These are phyloP conservation scores for Umbelopsis ramanniana DNA, from an alignment of 192 early-diverging fungal species.

Conservation along the genomic window DNA sequence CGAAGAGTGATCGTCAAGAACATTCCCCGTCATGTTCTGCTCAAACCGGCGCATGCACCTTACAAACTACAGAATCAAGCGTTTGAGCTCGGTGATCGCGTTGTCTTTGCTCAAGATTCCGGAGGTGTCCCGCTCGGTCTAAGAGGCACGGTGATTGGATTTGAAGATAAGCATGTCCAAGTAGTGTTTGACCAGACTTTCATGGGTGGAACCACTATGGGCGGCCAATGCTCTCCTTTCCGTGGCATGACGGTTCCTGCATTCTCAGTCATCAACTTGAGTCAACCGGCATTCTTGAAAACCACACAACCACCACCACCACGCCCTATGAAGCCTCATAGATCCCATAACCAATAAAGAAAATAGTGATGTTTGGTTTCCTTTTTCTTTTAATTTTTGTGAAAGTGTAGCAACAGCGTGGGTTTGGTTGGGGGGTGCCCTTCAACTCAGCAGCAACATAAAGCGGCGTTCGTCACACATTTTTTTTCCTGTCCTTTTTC, in stretches of 20 bases:
- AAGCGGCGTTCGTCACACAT: constrained; percentile 20
- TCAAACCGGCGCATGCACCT: constrained; percentile 82
- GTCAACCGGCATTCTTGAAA: constrained; percentile 36
- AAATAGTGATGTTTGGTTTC: not conserved
- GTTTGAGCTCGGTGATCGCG: constrained; percentile 88
- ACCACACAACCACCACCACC: not conserved
- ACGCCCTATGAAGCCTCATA: not conserved
- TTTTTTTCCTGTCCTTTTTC: not conserved
- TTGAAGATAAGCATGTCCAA: constrained; percentile 78
- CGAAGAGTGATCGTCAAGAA: constrained; percentile 52
- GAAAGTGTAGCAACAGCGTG: not conserved
- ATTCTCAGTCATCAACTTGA: constrained; percentile 74
- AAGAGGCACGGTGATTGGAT: constrained; percentile 84
- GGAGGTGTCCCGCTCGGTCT: constrained; percentile 81
- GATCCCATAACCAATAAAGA: constrained; percentile 2
- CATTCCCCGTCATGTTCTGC: constrained; percentile 56
- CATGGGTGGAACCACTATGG: constrained; percentile 78
- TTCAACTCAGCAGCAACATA: constrained; percentile 11
- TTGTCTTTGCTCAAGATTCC: constrained; percentile 70
- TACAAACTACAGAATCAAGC: constrained; percentile 73
- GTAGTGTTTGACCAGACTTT: constrained; percentile 87
- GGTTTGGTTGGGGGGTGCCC: not conserved
- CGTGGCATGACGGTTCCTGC: constrained; percentile 75
- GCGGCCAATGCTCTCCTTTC: constrained; percentile 72
- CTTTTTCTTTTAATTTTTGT: not conserved